Evolutionary conservation across 108 stramenopile species (phyloP).

Genomic region (Fragilaria crotonensis): DNA sequence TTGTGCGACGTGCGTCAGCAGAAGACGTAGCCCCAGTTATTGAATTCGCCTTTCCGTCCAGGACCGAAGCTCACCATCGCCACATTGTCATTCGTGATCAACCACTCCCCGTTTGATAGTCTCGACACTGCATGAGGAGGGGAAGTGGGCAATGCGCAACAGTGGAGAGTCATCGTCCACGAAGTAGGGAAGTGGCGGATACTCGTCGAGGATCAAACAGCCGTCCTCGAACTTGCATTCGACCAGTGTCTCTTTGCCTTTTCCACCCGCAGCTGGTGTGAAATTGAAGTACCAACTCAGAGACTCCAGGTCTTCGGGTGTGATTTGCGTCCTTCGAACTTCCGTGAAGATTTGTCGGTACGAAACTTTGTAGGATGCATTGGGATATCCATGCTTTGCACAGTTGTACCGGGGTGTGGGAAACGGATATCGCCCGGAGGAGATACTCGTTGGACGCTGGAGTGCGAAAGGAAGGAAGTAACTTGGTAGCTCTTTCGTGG

Average conservation of each 20-base stretch:
- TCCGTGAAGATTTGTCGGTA: background rate
- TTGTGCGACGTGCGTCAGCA: too few species aligned
- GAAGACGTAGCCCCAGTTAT: too few species aligned
- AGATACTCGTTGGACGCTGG: too few species aligned
- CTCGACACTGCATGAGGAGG: slow-evolving; percentile 2
- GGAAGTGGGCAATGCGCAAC: slow-evolving; percentile 2
- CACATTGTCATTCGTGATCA: slow-evolving; percentile 11
- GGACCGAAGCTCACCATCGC: slow-evolving; percentile 7
- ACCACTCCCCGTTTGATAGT: slow-evolving; percentile 4
- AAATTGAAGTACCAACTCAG: slow-evolving; percentile 16
- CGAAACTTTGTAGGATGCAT: background rate
- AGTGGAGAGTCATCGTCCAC: background rate
- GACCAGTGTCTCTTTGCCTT: slow-evolving; percentile 8
- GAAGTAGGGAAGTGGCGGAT: slow-evolving; percentile 8
- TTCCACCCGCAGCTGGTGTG: slow-evolving; percentile 11
- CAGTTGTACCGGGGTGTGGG: background rate
- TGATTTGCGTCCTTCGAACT: background rate
- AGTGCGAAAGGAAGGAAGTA: too few species aligned
- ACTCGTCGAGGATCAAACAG: background rate
- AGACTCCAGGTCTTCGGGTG: slow-evolving; percentile 1
- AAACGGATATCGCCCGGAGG: too few species aligned
- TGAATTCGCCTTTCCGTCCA: too few species aligned
- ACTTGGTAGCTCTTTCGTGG: too few species aligned
- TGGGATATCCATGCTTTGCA: background rate
- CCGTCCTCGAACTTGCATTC: slow-evolving; percentile 1